These are phyloP conservation scores for Akanthomyces lecanii DNA, from an alignment of 2,329 filamentous ascomycete species.

Conservation along the genomic window DNA sequence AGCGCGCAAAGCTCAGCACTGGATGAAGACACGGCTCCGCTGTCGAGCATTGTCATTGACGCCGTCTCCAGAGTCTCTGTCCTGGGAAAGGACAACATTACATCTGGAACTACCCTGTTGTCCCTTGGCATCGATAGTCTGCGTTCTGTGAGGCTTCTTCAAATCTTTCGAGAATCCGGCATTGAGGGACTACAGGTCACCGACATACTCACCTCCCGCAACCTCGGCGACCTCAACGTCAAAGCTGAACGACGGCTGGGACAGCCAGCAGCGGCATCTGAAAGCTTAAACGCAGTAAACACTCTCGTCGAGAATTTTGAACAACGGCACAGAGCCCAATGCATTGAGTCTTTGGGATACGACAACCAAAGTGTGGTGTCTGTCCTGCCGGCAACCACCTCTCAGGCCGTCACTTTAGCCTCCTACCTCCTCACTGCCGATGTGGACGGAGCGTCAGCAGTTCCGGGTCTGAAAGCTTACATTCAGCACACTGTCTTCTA, in stretches of 20 bases:
- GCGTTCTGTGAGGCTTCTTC: slow-evolving; percentile 6
- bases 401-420: slow-evolving; percentile 3
- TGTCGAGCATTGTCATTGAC: neutral
- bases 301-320: neutral
- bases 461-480: neutral
- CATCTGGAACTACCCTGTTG: neutral
- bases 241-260: neutral
- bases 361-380: neutral
- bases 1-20: neutral
- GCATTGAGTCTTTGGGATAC: neutral
- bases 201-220: slow-evolving; percentile 1
- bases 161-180: slow-evolving; percentile 1
- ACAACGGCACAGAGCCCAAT: neutral
- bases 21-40: neutral
- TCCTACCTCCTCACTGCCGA: slow-evolving; percentile 2
- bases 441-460: neutral
- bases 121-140: slow-evolving; percentile 2
- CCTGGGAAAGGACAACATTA: neutral
- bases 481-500: slow-evolving; percentile 1
- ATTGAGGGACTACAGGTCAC: slow-evolving; percentile 6
- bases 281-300: neutral
- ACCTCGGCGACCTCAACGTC: slow-evolving; percentile 4
- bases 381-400: slow-evolving; percentile 3
- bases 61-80: neutral
- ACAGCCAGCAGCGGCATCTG: neutral